A percentile compares a stretch with the other conserved stretches of the same genome.
phyloP scores from a whole-genome alignment of 179 eudicot species.

The Camellia oleifera region DNA sequence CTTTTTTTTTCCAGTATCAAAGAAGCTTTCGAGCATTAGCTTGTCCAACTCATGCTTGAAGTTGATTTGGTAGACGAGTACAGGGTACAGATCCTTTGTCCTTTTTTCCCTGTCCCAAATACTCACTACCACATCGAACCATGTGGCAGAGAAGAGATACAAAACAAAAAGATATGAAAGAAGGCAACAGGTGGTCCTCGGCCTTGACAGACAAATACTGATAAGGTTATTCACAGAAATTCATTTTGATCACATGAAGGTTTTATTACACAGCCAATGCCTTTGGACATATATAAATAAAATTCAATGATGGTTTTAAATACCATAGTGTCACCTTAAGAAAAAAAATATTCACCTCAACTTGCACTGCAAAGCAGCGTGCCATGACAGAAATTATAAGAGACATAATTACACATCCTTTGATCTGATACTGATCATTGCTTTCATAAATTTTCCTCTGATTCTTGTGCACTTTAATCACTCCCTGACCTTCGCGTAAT shows the following conservation, averaged over 20 bases:
- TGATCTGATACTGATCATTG: neutral
- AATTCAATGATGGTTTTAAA: neutral
- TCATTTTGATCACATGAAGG: neutral
- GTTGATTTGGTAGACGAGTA: no score
- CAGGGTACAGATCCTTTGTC: no score
- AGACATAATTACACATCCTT: neutral
- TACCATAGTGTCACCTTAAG: no score
- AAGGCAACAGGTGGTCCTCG: no score
- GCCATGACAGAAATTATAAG: no score
- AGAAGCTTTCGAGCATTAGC: neutral
- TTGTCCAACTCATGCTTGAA: neutral
- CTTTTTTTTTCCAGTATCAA: neutral
- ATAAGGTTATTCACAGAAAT: neutral
- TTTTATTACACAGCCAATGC: neutral
- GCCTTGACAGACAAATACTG: neutral
- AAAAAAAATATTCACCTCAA: no score
- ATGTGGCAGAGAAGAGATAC: no score
- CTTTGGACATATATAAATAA: neutral
- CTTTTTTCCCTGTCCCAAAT: no score
- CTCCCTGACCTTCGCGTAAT: neutral
- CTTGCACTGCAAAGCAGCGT: no score
- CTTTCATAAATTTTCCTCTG: constrained; percentile 7
- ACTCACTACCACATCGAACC: no score
- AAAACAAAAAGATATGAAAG: no score
- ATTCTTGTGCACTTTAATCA: neutral